Percentiles rank a stretch among this genome's conserved stretches.
These are phyloP conservation scores for Aspergillus sclerotiicarbonarius DNA, from an alignment of 495 filamentous ascomycete genomes.

Conservation along the genomic window DNA sequence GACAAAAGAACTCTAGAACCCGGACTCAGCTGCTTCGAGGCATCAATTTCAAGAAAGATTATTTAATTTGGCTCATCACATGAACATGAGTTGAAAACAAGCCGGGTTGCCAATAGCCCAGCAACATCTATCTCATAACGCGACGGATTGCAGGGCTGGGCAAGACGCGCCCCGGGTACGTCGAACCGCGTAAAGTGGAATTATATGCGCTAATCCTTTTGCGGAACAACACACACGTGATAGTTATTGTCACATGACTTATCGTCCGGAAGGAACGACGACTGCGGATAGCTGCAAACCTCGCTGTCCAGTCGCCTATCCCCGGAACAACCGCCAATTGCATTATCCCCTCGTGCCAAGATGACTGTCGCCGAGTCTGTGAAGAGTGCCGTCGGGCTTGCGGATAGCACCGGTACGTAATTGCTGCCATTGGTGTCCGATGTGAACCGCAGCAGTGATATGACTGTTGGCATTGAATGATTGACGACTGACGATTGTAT, in stretches of 20 bases:
- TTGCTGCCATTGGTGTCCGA: constrained; percentile 19
- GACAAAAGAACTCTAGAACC: constrained; percentile 5
- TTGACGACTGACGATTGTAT: constrained; percentile 16
- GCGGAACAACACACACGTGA: constrained; percentile 13
- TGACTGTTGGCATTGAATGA: not conserved
- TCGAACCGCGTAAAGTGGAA: constrained; percentile 31
- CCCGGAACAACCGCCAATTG: constrained; percentile 16
- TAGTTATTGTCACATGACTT: constrained; percentile 28
- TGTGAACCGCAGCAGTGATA: constrained; percentile 6
- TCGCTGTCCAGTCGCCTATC: constrained; percentile 24
- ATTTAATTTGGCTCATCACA: not conserved
- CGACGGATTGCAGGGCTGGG: constrained; percentile 23
- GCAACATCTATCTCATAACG: constrained; percentile 23
- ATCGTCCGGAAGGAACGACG: constrained; percentile 30
- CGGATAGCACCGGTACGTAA: constrained; percentile 43
- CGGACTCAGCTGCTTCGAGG: constrained; percentile 8
- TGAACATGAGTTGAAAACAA: constrained; percentile 11
- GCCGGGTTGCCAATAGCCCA: constrained; percentile 23
- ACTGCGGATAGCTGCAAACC: constrained; percentile 31
- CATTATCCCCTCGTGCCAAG: constrained; percentile 23
- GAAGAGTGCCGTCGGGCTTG: constrained; percentile 53
- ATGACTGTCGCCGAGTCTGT: constrained; percentile 53
- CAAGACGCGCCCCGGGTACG: constrained; percentile 21
- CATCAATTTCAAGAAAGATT: constrained; percentile 9
- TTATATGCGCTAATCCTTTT: constrained; percentile 28